Evolutionary conservation across 2,329 filamentous ascomycete species (phyloP).

Genomic region (Hawksworthiomyces lignivorus): DNA sequence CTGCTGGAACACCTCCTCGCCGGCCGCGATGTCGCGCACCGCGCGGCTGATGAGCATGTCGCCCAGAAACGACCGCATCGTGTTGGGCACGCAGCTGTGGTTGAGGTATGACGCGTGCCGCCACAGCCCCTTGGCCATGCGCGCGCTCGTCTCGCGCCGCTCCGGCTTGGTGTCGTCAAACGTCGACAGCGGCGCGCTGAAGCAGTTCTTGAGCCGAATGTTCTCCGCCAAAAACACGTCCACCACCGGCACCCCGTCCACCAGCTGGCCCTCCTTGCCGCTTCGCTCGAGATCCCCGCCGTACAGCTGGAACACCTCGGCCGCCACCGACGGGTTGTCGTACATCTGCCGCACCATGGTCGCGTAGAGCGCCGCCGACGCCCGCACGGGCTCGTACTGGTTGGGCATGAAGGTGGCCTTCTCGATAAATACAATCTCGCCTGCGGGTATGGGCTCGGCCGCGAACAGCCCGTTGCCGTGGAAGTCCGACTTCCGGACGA

Average conservation of each 20-base stretch:
- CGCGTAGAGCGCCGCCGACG: conserved; percentile 2
- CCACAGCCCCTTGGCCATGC: conserved; percentile 23
- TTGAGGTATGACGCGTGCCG: conserved; percentile 21
- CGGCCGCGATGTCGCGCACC: conserved; percentile 26
- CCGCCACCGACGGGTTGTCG: conserved; percentile 28
- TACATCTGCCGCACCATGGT: conserved; percentile 26
- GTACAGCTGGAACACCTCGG: conserved; percentile 19
- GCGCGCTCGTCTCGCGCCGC: neutral
- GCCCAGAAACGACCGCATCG: conserved; percentile 23
- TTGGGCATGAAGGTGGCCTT: conserved; percentile 33
- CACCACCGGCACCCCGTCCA: conserved; percentile 28
- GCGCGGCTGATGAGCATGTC: conserved; percentile 27
- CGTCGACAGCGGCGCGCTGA: conserved; percentile 26
- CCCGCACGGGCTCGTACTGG: conserved; percentile 26
- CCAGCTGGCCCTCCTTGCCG: conserved; percentile 23
- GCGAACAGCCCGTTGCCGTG: conserved; percentile 37
- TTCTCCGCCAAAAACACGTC: conserved; percentile 32
- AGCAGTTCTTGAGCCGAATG: conserved; percentile 34
- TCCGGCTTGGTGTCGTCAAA: conserved; percentile 21
- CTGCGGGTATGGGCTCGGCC: conserved; percentile 25
- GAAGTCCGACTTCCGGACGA: conserved; percentile 22
- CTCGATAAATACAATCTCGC: conserved; percentile 35
- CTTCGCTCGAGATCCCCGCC: conserved; percentile 25
- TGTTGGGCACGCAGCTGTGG: conserved; percentile 25
- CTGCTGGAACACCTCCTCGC: conserved; percentile 30